A percentile compares a stretch with the other conserved stretches of the same genome.
Conservation (phyloP, 1,139 yeast species). For the Kodamaea sp. region DNA sequence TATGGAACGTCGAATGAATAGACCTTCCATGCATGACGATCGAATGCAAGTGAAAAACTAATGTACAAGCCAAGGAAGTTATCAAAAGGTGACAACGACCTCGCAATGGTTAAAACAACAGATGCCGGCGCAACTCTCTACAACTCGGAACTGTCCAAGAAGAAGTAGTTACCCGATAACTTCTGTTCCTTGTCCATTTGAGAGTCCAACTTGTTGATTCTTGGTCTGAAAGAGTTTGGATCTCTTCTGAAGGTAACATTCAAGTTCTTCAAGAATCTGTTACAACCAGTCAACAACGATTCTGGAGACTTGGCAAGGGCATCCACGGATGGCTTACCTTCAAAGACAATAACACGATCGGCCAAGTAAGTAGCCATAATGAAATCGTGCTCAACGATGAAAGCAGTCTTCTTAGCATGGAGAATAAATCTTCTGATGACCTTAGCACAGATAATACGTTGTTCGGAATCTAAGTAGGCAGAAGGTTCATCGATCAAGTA, state of each 20-base stretch:
- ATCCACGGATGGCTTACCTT: slow-evolving; percentile 85
- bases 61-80: slow-evolving; percentile 12
- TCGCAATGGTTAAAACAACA: slow-evolving; percentile 1
- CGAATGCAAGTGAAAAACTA: slow-evolving; percentile 15
- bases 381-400: slow-evolving; percentile 98
- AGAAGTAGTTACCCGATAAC: slow-evolving; percentile 87
- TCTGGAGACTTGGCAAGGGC: slow-evolving; percentile 88
- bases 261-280: slow-evolving; percentile 92
- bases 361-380: slow-evolving; percentile 99
- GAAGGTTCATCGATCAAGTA: slow-evolving; percentile 98
- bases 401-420: slow-evolving; percentile 97
- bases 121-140: slow-evolving; percentile 19
- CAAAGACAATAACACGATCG: slow-evolving; percentile 96
- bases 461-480: slow-evolving; percentile 98
- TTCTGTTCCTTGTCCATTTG: slow-evolving; percentile 99
- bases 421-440: slow-evolving; percentile 95
- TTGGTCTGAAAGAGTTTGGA: slow-evolving; percentile 96
- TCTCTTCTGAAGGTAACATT: slow-evolving; percentile 99
- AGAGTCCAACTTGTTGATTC: slow-evolving; percentile 95
- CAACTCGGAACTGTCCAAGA: slow-evolving; percentile 70
- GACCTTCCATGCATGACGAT: slow-evolving; percentile 11
- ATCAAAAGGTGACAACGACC: slow-evolving; percentile 2
- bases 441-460: slow-evolving; percentile 98
- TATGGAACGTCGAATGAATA: slow-evolving; percentile 15
- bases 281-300: slow-evolving; percentile 93